Conservation (phyloP, 371 early-diverging fungal species). For the Rhizopus sp. region DNA sequence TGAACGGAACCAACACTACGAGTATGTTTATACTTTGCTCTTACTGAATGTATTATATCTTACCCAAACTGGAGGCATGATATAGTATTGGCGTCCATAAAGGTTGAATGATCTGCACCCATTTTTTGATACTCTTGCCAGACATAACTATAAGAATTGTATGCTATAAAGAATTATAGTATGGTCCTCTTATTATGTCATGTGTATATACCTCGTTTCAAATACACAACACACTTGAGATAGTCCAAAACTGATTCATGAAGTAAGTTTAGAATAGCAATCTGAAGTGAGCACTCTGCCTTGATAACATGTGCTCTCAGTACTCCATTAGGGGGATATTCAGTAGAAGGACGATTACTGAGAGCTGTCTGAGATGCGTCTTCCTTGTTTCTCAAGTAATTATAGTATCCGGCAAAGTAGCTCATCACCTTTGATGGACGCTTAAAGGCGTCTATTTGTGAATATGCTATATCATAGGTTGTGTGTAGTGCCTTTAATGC, state of each 20-base stretch:
- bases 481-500: constrained; percentile 37
- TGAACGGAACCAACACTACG: constrained; percentile 62
- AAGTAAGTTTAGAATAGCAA: constrained; percentile 56
- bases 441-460: constrained; percentile 35
- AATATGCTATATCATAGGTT: constrained; percentile 31
- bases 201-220: constrained; percentile 29
- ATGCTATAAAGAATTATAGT: constrained; percentile 23
- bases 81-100: constrained; percentile 49
- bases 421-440: constrained; percentile 16
- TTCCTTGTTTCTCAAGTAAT: background rate
- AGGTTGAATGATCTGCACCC: constrained; percentile 35
- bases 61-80: constrained; percentile 56
- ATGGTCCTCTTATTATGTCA: no score
- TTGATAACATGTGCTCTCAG: constrained; percentile 61
- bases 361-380: constrained; percentile 1
- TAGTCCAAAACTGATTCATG: constrained; percentile 64
- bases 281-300: constrained; percentile 61
- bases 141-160: constrained; percentile 44
- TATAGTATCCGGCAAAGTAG: constrained; percentile 2
- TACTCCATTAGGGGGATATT: constrained; percentile 54
- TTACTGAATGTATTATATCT: background rate
- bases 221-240: constrained; percentile 59
- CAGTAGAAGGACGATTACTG: constrained; percentile 8
- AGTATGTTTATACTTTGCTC: background rate
- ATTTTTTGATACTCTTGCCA: constrained; percentile 51